Percentiles rank a stretch among this genome's conserved stretches.
These are phyloP conservation scores for Chlamydomonas schloesseri DNA, from an alignment of 139 green algal genomes.

Conservation along the genomic window DNA sequence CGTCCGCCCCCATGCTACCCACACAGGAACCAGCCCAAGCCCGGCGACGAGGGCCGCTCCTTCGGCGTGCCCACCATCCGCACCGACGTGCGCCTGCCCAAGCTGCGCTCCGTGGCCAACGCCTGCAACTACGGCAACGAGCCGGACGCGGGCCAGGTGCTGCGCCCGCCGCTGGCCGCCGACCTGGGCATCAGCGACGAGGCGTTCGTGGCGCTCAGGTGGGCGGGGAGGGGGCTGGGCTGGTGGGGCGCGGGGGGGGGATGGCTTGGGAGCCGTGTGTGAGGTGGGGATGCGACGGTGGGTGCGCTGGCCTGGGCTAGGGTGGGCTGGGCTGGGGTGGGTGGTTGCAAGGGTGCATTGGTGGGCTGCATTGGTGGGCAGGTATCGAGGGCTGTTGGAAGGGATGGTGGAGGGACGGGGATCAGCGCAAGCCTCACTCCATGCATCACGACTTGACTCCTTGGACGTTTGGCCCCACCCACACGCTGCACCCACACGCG, in stretches of 20 bases:
- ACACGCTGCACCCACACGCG: too few species aligned
- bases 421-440: too few species aligned
- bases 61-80: conserved; percentile 76
- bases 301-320: too few species aligned
- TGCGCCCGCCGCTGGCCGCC: conserved; percentile 65
- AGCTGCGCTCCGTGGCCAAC: conserved; percentile 39
- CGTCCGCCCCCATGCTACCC: background rate
- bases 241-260: background rate
- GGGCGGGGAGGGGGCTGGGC: background rate
- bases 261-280: background rate
- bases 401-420: too few species aligned
- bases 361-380: too few species aligned
- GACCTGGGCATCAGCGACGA: conserved; percentile 74
- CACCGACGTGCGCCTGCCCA: conserved; percentile 66
- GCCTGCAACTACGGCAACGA: conserved; percentile 80
- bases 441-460: too few species aligned
- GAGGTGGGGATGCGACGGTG: too few species aligned
- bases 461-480: too few species aligned
- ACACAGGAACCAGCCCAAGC: conserved; percentile 13
- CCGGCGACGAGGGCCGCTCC: conserved; percentile 16
- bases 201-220: conserved; percentile 63
- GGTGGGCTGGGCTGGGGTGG: too few species aligned
- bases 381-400: background rate
- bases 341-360: too few species aligned
- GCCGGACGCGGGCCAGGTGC: conserved; percentile 68